Evolutionary conservation across 495 filamentous ascomycete genomes (phyloP).

Genomic region (Trichoderma erinaceum): DNA sequence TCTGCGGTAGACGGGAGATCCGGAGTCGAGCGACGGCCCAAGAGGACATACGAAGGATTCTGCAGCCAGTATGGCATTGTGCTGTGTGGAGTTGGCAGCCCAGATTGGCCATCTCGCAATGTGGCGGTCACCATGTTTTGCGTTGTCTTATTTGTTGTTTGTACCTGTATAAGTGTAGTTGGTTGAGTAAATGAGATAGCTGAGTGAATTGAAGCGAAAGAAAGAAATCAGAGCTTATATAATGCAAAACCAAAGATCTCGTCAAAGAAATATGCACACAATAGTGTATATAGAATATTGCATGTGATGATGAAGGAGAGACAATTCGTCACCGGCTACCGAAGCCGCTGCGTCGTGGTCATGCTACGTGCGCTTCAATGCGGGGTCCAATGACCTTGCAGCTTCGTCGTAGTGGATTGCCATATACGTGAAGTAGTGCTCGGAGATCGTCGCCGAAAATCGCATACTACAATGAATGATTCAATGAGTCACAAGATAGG

Average conservation of each 20-base stretch:
- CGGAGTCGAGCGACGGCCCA: constrained; percentile 54
- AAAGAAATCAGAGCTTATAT: no score
- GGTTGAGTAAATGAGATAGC: background rate
- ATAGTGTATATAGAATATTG: no score
- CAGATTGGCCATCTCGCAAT: constrained; percentile 27
- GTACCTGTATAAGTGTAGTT: background rate
- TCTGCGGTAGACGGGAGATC: constrained; percentile 58
- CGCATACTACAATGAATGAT: background rate
- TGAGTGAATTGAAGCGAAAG: background rate
- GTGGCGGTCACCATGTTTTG: constrained; percentile 6
- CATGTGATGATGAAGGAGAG: no score
- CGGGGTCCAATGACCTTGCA: no score
- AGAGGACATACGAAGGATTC: constrained; percentile 48
- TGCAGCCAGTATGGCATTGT: constrained; percentile 71
- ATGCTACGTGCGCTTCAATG: no score
- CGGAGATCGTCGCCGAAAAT: background rate
- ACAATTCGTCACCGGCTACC: no score
- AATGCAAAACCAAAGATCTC: no score
- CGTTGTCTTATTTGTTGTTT: background rate
- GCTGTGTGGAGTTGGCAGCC: constrained; percentile 47
- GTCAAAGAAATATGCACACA: no score
- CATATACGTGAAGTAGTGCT: no score
- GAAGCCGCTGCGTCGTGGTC: no score
- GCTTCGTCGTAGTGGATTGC: no score
- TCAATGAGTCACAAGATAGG: background rate